Percentiles rank a stretch among this genome's conserved stretches.
These are phyloP conservation scores for Pythium volutum DNA, from an alignment of 352 stramenopile species.

Conservation along the genomic window DNA sequence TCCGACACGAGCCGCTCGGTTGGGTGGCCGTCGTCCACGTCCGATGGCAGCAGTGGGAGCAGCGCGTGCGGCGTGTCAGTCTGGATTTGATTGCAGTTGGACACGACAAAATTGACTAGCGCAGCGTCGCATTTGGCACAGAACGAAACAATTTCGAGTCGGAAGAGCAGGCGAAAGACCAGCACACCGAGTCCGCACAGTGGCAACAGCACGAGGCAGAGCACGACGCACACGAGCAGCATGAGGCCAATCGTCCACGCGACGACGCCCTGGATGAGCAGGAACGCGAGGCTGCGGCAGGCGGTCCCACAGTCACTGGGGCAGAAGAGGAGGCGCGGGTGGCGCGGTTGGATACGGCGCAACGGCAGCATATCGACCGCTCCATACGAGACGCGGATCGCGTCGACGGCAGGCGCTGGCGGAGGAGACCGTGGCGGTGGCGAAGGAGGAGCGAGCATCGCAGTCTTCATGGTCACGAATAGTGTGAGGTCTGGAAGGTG, in stretches of 20 bases:
- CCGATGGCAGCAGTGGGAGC: background rate
- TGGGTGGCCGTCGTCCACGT: constrained; percentile 1
- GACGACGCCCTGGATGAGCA: constrained; percentile 18
- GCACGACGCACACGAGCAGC: constrained; percentile 2
- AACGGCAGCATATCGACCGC: constrained; percentile 6
- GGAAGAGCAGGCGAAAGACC: constrained; percentile 24
- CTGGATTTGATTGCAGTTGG: constrained; percentile 10
- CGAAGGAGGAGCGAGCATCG: background rate
- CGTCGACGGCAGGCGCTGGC: background rate
- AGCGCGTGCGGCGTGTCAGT: background rate
- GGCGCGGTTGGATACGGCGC: background rate
- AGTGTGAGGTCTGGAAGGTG: background rate
- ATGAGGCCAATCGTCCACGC: constrained; percentile 7
- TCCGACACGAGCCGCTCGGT: constrained; percentile 11
- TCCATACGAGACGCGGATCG: constrained; percentile 21
- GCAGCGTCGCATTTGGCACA: constrained; percentile 20
- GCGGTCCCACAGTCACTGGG: background rate
- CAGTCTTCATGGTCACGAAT: background rate
- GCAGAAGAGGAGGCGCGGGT: background rate
- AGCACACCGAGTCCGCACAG: constrained; percentile 24
- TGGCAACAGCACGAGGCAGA: constrained; percentile 16
- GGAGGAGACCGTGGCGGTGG: background rate
- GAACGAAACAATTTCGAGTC: constrained; percentile 11
- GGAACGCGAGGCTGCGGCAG: constrained; percentile 14
- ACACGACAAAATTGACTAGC: constrained; percentile 23